These are phyloP conservation scores for Cucurbita moschata DNA, from an alignment of 306 rosid species.

Conservation along the genomic window DNA sequence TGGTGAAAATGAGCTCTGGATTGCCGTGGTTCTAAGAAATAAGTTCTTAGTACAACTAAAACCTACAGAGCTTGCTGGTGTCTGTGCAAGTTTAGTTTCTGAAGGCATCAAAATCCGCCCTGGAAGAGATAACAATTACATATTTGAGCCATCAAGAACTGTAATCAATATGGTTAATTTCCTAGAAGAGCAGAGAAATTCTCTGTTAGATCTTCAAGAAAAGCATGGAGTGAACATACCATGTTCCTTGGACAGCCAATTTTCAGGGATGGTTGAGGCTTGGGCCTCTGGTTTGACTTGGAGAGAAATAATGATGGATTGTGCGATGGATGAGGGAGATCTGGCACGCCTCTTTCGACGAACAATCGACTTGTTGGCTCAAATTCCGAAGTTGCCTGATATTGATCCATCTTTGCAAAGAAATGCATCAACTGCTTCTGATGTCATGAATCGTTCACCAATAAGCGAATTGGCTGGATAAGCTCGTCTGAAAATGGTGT, in stretches of 20 bases:
- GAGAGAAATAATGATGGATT: slow-evolving; percentile 96
- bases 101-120: slow-evolving; percentile 90
- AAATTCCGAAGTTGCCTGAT: slow-evolving; percentile 82
- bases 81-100: slow-evolving; percentile 65
- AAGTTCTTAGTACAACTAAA: slow-evolving; percentile 54
- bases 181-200: slow-evolving; percentile 54
- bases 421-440: slow-evolving; percentile 63
- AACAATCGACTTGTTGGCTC: slow-evolving; percentile 75
- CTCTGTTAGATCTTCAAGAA: slow-evolving; percentile 49
- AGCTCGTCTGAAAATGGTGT: not conserved
- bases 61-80: slow-evolving; percentile 80
- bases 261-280: slow-evolving; percentile 95
- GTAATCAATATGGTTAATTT: slow-evolving; percentile 30
- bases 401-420: slow-evolving; percentile 57
- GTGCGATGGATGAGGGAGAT: slow-evolving; percentile 98
- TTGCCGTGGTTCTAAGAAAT: slow-evolving; percentile 83
- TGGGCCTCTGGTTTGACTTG: slow-evolving; percentile 98
- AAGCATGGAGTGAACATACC: slow-evolving; percentile 55
- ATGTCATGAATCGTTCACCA: slow-evolving; percentile 89
- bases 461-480: slow-evolving; percentile 75
- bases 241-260: slow-evolving; percentile 72
- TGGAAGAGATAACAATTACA: slow-evolving; percentile 53
- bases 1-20: slow-evolving; percentile 97
- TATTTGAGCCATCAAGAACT: slow-evolving; percentile 54
- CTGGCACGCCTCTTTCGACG: slow-evolving; percentile 83